phyloP scores from a whole-genome alignment of 768 basidiomycete species.

The Pisolithus microcarpus region DNA sequence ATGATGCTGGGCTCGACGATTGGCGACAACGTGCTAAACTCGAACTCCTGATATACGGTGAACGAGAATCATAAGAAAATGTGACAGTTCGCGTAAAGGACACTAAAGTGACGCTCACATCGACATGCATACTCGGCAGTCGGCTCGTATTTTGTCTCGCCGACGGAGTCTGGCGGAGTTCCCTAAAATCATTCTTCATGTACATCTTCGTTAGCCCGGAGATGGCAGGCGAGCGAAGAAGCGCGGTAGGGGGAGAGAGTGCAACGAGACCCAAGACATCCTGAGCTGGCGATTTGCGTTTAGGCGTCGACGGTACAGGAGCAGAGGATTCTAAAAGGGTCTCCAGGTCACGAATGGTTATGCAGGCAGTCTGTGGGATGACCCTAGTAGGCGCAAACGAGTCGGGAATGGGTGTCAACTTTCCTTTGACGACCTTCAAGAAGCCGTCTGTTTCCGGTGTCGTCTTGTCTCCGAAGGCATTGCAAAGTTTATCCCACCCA shows the following conservation, averaged over 20 bases:
- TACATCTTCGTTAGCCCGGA: slow-evolving; percentile 82
- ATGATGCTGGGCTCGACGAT: slow-evolving; percentile 17
- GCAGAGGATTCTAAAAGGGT: slow-evolving; percentile 35
- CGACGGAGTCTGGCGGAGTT: slow-evolving; percentile 58
- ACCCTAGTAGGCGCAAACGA: slow-evolving; percentile 19
- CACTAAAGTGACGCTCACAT: slow-evolving; percentile 38
- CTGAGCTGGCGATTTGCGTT: slow-evolving; percentile 41
- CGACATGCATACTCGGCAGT: slow-evolving; percentile 79
- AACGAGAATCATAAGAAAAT: slow-evolving; percentile 2
- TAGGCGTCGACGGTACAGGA: slow-evolving; percentile 45
- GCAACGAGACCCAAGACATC: slow-evolving; percentile 57
- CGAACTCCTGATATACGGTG: slow-evolving; percentile 3
- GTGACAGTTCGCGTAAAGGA: neutral
- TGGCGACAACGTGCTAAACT: slow-evolving; percentile 21
- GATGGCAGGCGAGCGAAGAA: slow-evolving; percentile 63
- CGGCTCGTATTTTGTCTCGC: slow-evolving; percentile 80
- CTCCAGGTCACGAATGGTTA: slow-evolving; percentile 41
- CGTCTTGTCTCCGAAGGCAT: slow-evolving; percentile 25
- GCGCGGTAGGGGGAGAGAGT: slow-evolving; percentile 62
- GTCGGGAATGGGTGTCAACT: slow-evolving; percentile 23
- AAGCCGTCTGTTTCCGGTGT: slow-evolving; percentile 21
- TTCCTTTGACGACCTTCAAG: slow-evolving; percentile 28
- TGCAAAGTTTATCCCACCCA: slow-evolving; percentile 41
- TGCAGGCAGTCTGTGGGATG: slow-evolving; percentile 29
- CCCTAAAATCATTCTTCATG: slow-evolving; percentile 72